Evolutionary conservation across 139 green algal species (phyloP).

Genomic region (Trebouxia sp.): DNA sequence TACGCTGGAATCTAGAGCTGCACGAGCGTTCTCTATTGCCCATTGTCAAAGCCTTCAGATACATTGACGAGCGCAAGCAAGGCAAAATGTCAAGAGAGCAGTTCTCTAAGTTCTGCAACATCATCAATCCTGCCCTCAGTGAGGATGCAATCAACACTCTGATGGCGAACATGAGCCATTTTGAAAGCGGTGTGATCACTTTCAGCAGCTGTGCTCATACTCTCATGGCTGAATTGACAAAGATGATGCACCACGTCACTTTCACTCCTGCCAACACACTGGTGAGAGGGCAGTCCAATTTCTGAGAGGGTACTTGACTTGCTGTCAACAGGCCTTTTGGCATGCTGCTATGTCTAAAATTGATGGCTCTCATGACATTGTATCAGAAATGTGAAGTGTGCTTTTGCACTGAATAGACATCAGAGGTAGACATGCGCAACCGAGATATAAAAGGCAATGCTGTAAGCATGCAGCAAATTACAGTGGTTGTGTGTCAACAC

Average conservation of each 20-base stretch:
- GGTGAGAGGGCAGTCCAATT: neutral
- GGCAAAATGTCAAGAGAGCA: constrained; percentile 20
- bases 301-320: too few species aligned
- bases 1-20: constrained; percentile 28
- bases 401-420: too few species aligned
- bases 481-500: too few species aligned
- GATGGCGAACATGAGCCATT: constrained; percentile 16
- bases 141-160: constrained; percentile 10
- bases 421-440: too few species aligned
- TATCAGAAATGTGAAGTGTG: too few species aligned
- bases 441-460: too few species aligned
- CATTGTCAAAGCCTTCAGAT: constrained; percentile 28
- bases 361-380: too few species aligned
- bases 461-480: too few species aligned
- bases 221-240: constrained; percentile 20
- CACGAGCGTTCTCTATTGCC: constrained; percentile 26
- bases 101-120: constrained; percentile 33
- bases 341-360: too few species aligned
- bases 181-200: constrained; percentile 7
- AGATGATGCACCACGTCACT: constrained; percentile 31
- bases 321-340: too few species aligned
- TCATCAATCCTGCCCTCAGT: constrained; percentile 31
- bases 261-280: neutral
- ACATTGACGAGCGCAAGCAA: constrained; percentile 4
- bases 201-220: constrained; percentile 35